Evolutionary conservation across 169 alveolate genomes (phyloP).

Genomic region (Toxoplasma gondii): DNA sequence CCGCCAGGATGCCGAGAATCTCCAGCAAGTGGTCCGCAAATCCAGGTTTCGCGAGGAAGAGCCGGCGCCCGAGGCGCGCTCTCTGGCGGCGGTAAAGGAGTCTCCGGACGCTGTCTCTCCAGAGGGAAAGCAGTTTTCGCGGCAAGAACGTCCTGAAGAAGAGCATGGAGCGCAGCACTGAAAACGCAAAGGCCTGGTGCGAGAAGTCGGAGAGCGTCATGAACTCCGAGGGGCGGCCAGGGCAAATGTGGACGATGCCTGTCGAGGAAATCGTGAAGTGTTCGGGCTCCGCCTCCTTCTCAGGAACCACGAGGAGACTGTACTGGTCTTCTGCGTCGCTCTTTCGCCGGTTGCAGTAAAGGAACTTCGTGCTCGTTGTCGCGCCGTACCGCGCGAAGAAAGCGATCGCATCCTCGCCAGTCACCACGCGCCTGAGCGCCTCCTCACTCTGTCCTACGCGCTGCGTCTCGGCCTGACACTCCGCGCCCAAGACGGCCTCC

Average conservation of each 20-base stretch:
- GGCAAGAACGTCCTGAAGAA: conserved; percentile 59
- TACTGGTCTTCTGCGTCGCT: conserved; percentile 44
- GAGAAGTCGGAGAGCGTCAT: conserved; percentile 60
- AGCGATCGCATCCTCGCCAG: conserved; percentile 88
- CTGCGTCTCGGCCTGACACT: neutral
- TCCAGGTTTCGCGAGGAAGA: conserved; percentile 60
- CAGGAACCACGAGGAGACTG: conserved; percentile 67
- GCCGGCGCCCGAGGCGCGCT: conserved; percentile 50
- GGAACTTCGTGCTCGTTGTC: conserved; percentile 83
- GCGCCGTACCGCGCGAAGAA: conserved; percentile 90
- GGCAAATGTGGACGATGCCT: conserved; percentile 66
- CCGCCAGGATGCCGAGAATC: conserved; percentile 58
- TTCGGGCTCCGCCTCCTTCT: conserved; percentile 57
- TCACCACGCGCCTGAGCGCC: conserved; percentile 30
- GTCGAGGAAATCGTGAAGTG: conserved; percentile 65
- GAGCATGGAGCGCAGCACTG: conserved; percentile 59
- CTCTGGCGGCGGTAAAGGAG: conserved; percentile 46
- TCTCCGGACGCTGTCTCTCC: conserved; percentile 49
- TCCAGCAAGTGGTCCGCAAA: conserved; percentile 24
- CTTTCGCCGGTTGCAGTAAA: conserved; percentile 81
- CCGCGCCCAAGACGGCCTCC: neutral
- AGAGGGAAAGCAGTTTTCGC: conserved; percentile 45
- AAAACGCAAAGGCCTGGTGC: conserved; percentile 64
- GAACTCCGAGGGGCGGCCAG: conserved; percentile 69
- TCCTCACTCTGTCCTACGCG: neutral